Evolutionary conservation across 176 grass and related monocot species (phyloP).

Genomic region (Musa acuminata): DNA sequence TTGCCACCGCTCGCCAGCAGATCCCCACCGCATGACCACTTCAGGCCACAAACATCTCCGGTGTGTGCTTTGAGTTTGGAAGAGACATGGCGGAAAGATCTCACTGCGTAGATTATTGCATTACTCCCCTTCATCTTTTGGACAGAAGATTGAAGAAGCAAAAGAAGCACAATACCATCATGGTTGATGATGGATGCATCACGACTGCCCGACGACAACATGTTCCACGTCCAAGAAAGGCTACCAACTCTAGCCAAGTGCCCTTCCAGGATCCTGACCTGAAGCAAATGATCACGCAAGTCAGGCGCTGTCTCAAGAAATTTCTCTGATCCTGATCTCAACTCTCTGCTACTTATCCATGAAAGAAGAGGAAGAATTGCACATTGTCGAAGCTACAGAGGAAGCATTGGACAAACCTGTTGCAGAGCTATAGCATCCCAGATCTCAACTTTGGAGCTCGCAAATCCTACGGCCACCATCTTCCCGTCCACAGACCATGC

Average conservation of each 20-base stretch:
- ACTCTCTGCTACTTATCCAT: neutral
- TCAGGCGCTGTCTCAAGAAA: neutral
- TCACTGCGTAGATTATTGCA: constrained; percentile 10
- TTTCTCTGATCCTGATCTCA: neutral
- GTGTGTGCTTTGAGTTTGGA: constrained; percentile 12
- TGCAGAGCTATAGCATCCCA: constrained; percentile 23
- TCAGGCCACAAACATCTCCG: constrained; percentile 29
- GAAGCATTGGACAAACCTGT: constrained; percentile 10
- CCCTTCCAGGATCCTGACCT: constrained; percentile 29
- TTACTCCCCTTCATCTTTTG: neutral
- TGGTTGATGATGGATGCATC: constrained; percentile 31
- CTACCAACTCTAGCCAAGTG: constrained; percentile 31
- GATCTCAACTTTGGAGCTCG: constrained; percentile 28
- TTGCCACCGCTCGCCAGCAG: constrained; percentile 30
- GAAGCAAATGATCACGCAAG: constrained; percentile 11
- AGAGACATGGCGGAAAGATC: constrained; percentile 7
- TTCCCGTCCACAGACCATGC: constrained; percentile 29
- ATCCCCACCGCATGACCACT: constrained; percentile 24
- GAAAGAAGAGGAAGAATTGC: neutral
- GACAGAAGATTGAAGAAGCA: neutral
- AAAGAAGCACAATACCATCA: constrained; percentile 22
- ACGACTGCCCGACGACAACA: constrained; percentile 32
- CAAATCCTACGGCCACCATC: constrained; percentile 30
- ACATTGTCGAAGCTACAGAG: neutral
- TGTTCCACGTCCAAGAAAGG: constrained; percentile 29